Evolutionary conservation across 1,139 yeast genomes (phyloP).

Genomic region (Pichia cactophila): DNA sequence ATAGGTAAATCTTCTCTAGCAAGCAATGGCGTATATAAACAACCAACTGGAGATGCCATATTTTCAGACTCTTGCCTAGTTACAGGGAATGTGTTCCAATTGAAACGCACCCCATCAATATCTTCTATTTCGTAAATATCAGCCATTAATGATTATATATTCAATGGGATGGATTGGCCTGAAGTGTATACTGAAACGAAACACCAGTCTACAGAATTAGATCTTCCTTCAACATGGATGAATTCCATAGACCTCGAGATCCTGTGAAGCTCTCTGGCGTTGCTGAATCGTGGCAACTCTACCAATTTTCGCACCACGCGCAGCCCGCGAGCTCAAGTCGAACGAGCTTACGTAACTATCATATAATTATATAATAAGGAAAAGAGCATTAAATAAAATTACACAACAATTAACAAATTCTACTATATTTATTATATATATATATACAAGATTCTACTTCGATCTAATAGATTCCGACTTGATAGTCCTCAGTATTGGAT

Average conservation of each 20-base stretch:
- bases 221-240: neutral
- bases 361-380: neutral
- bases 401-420: too few species aligned
- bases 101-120: slow-evolving; percentile 39
- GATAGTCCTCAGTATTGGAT: neutral
- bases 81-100: slow-evolving; percentile 66
- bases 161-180: neutral
- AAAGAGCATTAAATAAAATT: neutral
- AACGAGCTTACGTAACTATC: too few species aligned
- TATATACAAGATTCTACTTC: neutral
- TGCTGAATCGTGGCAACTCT: neutral
- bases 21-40: slow-evolving; percentile 87
- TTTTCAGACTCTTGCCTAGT: slow-evolving; percentile 87
- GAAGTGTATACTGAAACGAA: too few species aligned
- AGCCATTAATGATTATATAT: slow-evolving; percentile 18
- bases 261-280: too few species aligned
- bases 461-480: neutral
- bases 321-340: neutral
- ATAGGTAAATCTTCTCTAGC: slow-evolving; percentile 70
- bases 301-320: neutral
- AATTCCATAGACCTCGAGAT: neutral
- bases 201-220: too few species aligned
- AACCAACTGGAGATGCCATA: slow-evolving; percentile 91
- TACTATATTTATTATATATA: too few species aligned
- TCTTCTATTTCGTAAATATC: slow-evolving; percentile 32